phyloP scores from a whole-genome alignment of 345 rosid genomes.

The Murraya paniculata region DNA sequence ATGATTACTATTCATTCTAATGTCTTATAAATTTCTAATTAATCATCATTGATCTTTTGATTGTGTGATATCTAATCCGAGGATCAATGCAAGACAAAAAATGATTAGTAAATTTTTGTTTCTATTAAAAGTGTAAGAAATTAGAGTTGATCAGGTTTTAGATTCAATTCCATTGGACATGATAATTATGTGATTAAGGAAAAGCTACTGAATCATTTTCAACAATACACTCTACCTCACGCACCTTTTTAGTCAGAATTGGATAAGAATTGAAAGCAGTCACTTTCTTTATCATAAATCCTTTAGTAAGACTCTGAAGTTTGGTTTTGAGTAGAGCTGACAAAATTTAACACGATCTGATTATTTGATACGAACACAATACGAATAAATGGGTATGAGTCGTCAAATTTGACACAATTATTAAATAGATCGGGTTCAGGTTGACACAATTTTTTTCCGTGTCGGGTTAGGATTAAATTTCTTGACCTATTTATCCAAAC shows the following conservation, averaged over 20 bases:
- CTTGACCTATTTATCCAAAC: too few species aligned
- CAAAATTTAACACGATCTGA: too few species aligned
- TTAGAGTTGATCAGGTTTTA: slow-evolving; percentile 14
- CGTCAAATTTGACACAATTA: too few species aligned
- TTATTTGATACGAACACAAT: too few species aligned
- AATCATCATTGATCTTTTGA: background rate
- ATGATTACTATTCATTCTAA: background rate
- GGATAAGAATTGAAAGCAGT: slow-evolving; percentile 14
- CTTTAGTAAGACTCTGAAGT: background rate
- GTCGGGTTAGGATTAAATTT: too few species aligned
- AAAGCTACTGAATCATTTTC: slow-evolving; percentile 31
- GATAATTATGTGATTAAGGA: slow-evolving; percentile 12
- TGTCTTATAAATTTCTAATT: background rate
- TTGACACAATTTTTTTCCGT: too few species aligned
- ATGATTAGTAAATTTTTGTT: background rate
- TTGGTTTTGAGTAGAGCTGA: slow-evolving; percentile 16
- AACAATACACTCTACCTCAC: slow-evolving; percentile 30
- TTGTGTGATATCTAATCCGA: background rate
- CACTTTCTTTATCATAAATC: slow-evolving; percentile 16
- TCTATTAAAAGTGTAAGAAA: slow-evolving; percentile 10
- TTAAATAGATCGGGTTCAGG: too few species aligned
- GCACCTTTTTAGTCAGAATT: slow-evolving; percentile 13
- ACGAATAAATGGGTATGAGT: too few species aligned
- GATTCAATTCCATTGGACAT: slow-evolving; percentile 6
- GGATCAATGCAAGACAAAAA: background rate